phyloP scores from a whole-genome alignment of 176 grass and related monocot genomes.

The Paspalum vaginatum region DNA sequence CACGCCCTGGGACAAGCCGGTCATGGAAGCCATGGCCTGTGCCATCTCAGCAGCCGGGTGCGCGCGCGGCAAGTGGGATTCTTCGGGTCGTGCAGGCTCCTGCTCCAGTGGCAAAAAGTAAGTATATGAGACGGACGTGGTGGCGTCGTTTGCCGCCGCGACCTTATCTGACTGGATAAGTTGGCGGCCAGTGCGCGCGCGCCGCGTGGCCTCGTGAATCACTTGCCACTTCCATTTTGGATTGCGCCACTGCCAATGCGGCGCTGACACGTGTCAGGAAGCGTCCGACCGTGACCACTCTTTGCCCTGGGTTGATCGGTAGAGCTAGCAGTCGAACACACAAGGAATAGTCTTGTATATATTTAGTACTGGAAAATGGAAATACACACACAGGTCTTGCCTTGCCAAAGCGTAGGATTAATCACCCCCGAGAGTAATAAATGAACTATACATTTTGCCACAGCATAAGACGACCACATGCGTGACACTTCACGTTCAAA shows the following conservation, averaged over 20 bases:
- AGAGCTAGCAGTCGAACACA: not conserved
- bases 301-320: not conserved
- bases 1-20: conserved; percentile 75
- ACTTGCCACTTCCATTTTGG: conserved; percentile 38
- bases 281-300: not conserved
- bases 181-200: conserved; percentile 42
- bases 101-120: conserved; percentile 11
- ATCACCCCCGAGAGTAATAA: too few relatives aligned
- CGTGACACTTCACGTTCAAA: too few relatives aligned
- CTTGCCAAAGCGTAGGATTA: too few relatives aligned
- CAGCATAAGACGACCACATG: too few relatives aligned
- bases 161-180: conserved; percentile 86
- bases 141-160: conserved; percentile 2
- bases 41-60: conserved; percentile 50
- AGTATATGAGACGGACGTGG: conserved; percentile 50
- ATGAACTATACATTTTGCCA: too few relatives aligned
- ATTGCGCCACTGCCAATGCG: conserved; percentile 35
- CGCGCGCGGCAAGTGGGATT: too few relatives aligned
- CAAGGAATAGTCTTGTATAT: not conserved
- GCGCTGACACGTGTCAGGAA: conserved; percentile 29
- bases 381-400: too few relatives aligned
- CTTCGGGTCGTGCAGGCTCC: conserved; percentile 14
- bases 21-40: conserved; percentile 95
- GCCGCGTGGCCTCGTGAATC: conserved; percentile 46
- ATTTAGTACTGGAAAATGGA: not conserved